A percentile compares a stretch with the other conserved stretches of the same genome.
phyloP scores from a whole-genome alignment of 768 basidiomycete species.

The Dacryopinax primogenitus region DNA sequence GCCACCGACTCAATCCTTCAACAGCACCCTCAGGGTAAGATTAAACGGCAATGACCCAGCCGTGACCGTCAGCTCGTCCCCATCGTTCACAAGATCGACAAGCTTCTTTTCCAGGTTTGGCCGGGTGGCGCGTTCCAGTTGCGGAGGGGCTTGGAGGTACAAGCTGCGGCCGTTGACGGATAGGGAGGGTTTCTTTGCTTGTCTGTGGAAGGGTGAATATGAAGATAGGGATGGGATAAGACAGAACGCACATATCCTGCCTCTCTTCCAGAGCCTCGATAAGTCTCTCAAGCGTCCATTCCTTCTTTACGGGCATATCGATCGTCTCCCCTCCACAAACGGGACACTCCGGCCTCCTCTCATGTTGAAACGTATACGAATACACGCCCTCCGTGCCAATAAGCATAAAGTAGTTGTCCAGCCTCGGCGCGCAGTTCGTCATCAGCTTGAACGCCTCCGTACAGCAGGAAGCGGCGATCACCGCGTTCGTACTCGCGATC shows the following conservation, averaged over 20 bases:
- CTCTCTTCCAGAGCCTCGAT: constrained; percentile 79
- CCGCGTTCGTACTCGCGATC: constrained; percentile 96
- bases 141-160: constrained; percentile 88
- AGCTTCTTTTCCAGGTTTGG: constrained; percentile 82
- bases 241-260: constrained; percentile 67
- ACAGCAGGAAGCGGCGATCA: constrained; percentile 95
- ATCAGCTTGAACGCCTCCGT: constrained; percentile 99
- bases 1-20: not conserved
- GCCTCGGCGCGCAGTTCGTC: constrained; percentile 82
- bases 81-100: constrained; percentile 60
- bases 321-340: constrained; percentile 90
- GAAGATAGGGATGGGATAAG: not conserved
- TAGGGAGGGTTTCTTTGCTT: constrained; percentile 92
- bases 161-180: constrained; percentile 63
- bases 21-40: constrained; percentile 32
- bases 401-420: constrained; percentile 98
- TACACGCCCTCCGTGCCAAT: constrained; percentile 95
- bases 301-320: constrained; percentile 53
- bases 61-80: constrained; percentile 75
- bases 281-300: constrained; percentile 70
- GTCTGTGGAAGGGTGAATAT: constrained; percentile 40
- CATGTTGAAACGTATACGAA: constrained; percentile 93
- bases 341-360: constrained; percentile 84
- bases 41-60: constrained; percentile 82
- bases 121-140: constrained; percentile 78